Evolutionary conservation across 1,139 yeast species (phyloP).

Genomic region (Saccharomyces hybrid): DNA sequence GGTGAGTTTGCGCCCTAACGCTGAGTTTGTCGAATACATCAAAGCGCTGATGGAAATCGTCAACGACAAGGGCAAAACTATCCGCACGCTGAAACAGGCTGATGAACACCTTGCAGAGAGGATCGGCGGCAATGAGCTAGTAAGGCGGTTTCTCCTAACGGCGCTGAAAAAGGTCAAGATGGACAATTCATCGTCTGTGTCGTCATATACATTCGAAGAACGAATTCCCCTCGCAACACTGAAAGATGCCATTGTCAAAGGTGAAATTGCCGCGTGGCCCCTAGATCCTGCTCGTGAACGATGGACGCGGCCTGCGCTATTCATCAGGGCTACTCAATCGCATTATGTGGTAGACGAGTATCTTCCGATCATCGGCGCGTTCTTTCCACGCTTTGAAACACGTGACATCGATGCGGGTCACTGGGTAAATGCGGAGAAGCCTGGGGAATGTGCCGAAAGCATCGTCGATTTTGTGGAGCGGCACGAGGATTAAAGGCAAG

Average conservation of each 20-base stretch:
- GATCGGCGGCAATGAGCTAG: constrained; percentile 50
- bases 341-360: constrained; percentile 81
- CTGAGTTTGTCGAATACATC: constrained; percentile 61
- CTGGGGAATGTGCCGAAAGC: constrained; percentile 53
- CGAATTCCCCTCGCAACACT: constrained; percentile 66
- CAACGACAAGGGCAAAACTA: constrained; percentile 31
- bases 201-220: constrained; percentile 35
- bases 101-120: constrained; percentile 51
- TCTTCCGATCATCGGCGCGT: constrained; percentile 63
- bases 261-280: constrained; percentile 72
- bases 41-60: constrained; percentile 50
- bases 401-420: constrained; percentile 80
- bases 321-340: constrained; percentile 73
- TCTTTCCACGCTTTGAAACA: constrained; percentile 71
- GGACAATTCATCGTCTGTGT: constrained; percentile 2
- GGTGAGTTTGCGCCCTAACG: constrained; percentile 49
- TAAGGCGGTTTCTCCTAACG: constrained; percentile 62
- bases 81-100: constrained; percentile 53
- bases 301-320: constrained; percentile 67
- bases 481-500: constrained; percentile 39
- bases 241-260: constrained; percentile 56
- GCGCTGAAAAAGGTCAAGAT: constrained; percentile 42
- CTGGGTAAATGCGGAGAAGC: constrained; percentile 82
- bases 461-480: constrained; percentile 53
- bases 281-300: constrained; percentile 46